Conservation (phyloP, 371 early-diverging fungal species). For the Rhizopus sp. region DNA sequence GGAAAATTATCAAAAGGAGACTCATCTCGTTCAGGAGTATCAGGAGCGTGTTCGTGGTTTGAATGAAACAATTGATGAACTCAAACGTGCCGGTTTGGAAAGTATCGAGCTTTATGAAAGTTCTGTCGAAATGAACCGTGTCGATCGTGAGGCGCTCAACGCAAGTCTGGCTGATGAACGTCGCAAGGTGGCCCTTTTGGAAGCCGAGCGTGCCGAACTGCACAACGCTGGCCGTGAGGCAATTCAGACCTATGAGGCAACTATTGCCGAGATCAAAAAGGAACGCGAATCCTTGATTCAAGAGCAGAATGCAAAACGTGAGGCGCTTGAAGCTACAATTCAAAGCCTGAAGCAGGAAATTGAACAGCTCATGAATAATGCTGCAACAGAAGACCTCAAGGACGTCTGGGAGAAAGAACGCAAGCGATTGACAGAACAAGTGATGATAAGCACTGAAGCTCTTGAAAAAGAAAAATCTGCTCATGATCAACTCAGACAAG, state of each 20-base stretch:
- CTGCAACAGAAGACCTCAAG: constrained; percentile 34
- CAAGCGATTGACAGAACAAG: constrained; percentile 51
- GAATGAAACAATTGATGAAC: constrained; percentile 45
- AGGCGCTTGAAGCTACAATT: constrained; percentile 42
- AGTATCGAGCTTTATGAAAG: constrained; percentile 57
- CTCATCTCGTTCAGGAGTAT: constrained; percentile 21
- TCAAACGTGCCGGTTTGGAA: constrained; percentile 56
- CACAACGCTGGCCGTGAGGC: constrained; percentile 28
- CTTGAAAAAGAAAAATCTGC: constrained; percentile 34
- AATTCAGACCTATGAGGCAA: constrained; percentile 25
- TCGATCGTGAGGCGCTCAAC: constrained; percentile 53
- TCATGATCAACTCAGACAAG: constrained; percentile 38
- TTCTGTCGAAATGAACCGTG: constrained; percentile 48
- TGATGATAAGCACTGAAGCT: constrained; percentile 33
- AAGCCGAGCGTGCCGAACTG: constrained; percentile 22
- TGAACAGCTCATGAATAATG: constrained; percentile 41
- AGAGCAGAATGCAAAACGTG: constrained; percentile 23
- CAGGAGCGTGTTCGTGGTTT: constrained; percentile 31
- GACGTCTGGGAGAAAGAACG: constrained; percentile 61
- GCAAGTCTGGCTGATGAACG: constrained; percentile 45
- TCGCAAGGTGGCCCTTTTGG: constrained; percentile 26
- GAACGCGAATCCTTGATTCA: constrained; percentile 24
- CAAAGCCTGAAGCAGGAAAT: constrained; percentile 51
- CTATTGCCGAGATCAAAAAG: constrained; percentile 41
- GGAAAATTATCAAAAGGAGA: constrained; percentile 32